Evolutionary conservation across 805 yeast species (phyloP), one percentile per base, ranked within the genome.

Genomic region (Schwanniomyces polymorphus): DNA sequence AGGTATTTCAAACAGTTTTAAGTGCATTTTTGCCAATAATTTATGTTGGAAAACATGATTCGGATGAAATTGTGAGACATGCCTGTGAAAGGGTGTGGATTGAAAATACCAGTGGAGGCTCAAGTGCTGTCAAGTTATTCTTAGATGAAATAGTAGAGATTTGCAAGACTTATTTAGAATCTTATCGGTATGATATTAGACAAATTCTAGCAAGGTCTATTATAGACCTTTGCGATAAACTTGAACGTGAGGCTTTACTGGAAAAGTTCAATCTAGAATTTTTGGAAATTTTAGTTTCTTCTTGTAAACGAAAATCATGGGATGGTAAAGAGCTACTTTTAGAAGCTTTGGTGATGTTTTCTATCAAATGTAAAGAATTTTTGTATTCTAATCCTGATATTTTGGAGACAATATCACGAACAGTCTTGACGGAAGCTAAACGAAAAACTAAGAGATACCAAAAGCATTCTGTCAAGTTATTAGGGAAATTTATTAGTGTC

Each of bases 251-350:
- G 18, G 49, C 57, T 35, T 61, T 65, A 2, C 58, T 71, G 1
- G 59, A 59, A 2, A 47, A 45, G 1, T 25, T 54, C 7, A 49
- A 51, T 3, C 25, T 46, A 1, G 54, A 61, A 31, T 61, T 89
- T 14, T 79, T 87, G 48, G 65, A 70, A 0, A 68, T 82, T 6
- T 68, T 89, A 40, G 60, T 87, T 14, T 76, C 75, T 26, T 81
- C 95, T 0, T 74, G 84, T 46, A 72, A 76, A 46, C 97, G 97
- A 0, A 80, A 95, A 49, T 79, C 92, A 8, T 92, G 97, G 94
- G 75, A 76, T 12, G 98, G 97, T 5, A 92, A 92, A 58, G 97
- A 91, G 55, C 64, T 74, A 26, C 77, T 94, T 1, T 69, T 90
- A 16, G 82, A 81, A 31, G 88, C 97, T 0, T 67, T 91, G 45